phyloP scores from a whole-genome alignment of 306 rosid species.

The Vachellia pachyceras region DNA sequence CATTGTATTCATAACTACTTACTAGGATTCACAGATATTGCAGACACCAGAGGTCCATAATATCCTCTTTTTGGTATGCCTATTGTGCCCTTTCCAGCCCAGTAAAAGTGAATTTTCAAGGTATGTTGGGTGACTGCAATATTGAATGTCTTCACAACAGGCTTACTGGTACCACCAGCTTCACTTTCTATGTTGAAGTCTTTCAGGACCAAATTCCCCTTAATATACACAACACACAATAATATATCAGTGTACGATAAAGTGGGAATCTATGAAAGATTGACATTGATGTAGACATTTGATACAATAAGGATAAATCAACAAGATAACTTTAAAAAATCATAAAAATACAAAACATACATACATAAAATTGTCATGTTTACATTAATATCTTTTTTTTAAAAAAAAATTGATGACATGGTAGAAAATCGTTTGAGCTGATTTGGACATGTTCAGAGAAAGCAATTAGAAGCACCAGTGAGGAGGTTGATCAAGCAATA shows the following conservation, averaged over 20 bases:
- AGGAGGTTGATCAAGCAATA: too few species aligned
- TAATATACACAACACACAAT: not conserved
- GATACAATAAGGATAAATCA: not conserved
- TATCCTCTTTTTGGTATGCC: not conserved
- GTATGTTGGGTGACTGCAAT: not conserved
- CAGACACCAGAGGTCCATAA: constrained; percentile 12
- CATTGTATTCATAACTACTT: not conserved
- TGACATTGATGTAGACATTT: not conserved
- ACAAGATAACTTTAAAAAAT: not conserved
- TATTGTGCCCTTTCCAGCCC: constrained; percentile 18
- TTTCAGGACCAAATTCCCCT: constrained; percentile 13
- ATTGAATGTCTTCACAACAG: constrained; percentile 6
- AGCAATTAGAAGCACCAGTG: too few species aligned
- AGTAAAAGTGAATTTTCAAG: not conserved
- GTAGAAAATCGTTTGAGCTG: too few species aligned
- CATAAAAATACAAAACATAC: not conserved
- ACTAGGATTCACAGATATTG: constrained; percentile 12
- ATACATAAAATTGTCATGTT: not conserved
- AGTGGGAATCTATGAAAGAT: not conserved
- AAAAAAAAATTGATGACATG: too few species aligned
- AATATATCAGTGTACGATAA: not conserved
- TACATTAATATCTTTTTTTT: not conserved
- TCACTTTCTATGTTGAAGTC: constrained; percentile 5
- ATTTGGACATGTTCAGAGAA: too few species aligned
- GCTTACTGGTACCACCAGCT: not conserved